A percentile compares a stretch with the other conserved stretches of the same genome.
These are phyloP conservation scores for Komagataea norvegica DNA, from an alignment of 1,139 yeast genomes.

Conservation along the genomic window DNA sequence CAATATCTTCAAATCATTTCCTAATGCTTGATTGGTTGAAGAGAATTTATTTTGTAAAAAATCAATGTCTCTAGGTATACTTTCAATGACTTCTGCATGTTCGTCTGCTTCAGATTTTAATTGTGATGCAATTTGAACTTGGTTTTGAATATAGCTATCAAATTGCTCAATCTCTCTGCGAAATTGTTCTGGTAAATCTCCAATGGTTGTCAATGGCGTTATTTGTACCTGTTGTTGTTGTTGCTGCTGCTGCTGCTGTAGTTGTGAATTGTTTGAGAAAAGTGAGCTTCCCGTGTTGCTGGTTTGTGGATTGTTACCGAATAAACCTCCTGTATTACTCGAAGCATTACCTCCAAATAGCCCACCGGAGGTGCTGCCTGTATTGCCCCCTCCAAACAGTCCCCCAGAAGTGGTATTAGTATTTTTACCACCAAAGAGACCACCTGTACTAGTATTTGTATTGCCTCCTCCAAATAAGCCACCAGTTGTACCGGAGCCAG, in stretches of 20 bases:
- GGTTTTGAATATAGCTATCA: slow-evolving; percentile 79
- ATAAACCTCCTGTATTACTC: slow-evolving; percentile 27
- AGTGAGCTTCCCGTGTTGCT: slow-evolving; percentile 18
- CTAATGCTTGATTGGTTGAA: slow-evolving; percentile 62
- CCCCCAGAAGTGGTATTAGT: slow-evolving; percentile 15
- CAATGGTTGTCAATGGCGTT: slow-evolving; percentile 82
- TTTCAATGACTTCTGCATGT: slow-evolving; percentile 66
- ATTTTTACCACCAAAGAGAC: slow-evolving; percentile 31
- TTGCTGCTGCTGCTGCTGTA: slow-evolving; percentile 30
- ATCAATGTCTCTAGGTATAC: slow-evolving; percentile 82
- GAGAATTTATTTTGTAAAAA: slow-evolving; percentile 61
- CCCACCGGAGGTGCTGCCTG: slow-evolving; percentile 22
- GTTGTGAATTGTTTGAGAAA: slow-evolving; percentile 27
- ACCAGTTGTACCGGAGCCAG: slow-evolving; percentile 12
- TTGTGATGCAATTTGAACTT: slow-evolving; percentile 77
- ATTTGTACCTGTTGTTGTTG: slow-evolving; percentile 46
- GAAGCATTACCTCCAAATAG: slow-evolving; percentile 29
- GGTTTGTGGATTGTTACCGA: slow-evolving; percentile 25
- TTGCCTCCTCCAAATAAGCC: slow-evolving; percentile 26
- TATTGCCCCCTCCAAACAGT: slow-evolving; percentile 7
- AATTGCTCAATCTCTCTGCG: slow-evolving; percentile 78
- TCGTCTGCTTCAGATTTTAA: slow-evolving; percentile 58
- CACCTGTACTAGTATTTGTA: slow-evolving; percentile 18
- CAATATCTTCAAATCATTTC: slow-evolving; percentile 53
- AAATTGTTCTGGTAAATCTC: slow-evolving; percentile 71